Base-by-base conservation (phyloP, 225 moss, liverwort and hornwort species). In the Anthoceros angustus region DNA sequence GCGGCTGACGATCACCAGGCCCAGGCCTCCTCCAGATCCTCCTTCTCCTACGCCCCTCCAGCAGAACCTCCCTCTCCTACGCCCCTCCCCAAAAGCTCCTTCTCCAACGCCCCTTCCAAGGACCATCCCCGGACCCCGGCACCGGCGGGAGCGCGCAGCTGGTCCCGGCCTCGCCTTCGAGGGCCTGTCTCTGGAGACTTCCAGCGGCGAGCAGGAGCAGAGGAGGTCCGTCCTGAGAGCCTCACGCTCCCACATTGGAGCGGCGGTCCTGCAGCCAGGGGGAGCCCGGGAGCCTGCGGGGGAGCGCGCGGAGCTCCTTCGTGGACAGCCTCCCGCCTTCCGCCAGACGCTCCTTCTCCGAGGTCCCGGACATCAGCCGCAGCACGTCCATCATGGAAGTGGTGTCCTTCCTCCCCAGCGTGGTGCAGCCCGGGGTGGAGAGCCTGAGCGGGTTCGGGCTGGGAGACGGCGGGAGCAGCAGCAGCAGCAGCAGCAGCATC, bases 351-450 rank as follows among this genome's bases (percentile, higher is more conserved):
- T 55, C 55, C 55, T 55, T 55, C 4, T 55, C 55, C n/a, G 55
- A 55, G n/a, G 23, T 18, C 55, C 55, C 55, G 55, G 55, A 55
- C 55, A 55, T 55, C 14, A 55, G 55, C 55, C 18, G 55, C n/a
- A 55, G 55, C 55, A 55, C 55, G n/a, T 55, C 55, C 55, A 55
- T 55, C 55, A 55, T 55, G 55, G 55, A 55, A 23, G 55, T 55
- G 12, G 55, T 55, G 55, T 55, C 55, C 1, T 55, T 55, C 55
- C n/a, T 55, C n/a, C 55, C 55, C 55, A 55, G 55, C 55, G 55
- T 55, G 55, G 5, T 12, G 55, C 55, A 55, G 23, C 55, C 55
- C 18, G 14, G 1, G 46, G 14, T 12, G 7, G 8, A 55, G 32
- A 32, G 32, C 32, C 32, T 1, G 32, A 32, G 32, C 32, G 32